Evolutionary conservation across 202 grass and related monocot species (phyloP).

Genomic region (Bolboschoenoplectus hybrid): DNA sequence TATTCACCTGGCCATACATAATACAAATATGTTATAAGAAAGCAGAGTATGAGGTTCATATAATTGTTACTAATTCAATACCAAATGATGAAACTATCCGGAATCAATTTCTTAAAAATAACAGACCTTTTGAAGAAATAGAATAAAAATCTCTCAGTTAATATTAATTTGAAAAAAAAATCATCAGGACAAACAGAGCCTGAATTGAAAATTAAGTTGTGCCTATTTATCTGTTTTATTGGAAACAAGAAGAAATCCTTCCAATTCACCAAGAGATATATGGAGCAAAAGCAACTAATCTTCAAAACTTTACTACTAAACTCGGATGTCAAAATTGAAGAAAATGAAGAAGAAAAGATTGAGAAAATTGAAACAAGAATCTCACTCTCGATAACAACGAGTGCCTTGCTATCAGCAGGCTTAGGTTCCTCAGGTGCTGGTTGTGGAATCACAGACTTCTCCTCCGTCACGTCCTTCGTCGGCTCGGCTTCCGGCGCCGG

Average conservation of each 20-base stretch:
- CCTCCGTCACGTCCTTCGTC: constrained; percentile 72
- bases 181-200: not conserved
- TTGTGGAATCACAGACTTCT: constrained; percentile 73
- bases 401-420: constrained; percentile 66
- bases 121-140: not conserved
- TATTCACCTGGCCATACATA: not conserved
- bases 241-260: constrained; percentile 22
- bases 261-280: not conserved
- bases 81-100: not conserved
- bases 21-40: not conserved
- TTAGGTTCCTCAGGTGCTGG: constrained; percentile 47
- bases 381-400: constrained; percentile 77
- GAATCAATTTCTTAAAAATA: not conserved
- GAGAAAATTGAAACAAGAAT: not conserved
- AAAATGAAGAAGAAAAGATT: not conserved
- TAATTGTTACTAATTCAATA: not conserved
- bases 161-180: not conserved
- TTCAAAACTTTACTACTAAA: not conserved
- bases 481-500: constrained; percentile 29
- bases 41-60: not conserved
- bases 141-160: not conserved
- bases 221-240: not conserved
- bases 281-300: not conserved
- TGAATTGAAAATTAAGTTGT: not conserved
- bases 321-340: not conserved